Conservation (phyloP, 176 grass and related monocot genomes). For the Puya raimondii region DNA sequence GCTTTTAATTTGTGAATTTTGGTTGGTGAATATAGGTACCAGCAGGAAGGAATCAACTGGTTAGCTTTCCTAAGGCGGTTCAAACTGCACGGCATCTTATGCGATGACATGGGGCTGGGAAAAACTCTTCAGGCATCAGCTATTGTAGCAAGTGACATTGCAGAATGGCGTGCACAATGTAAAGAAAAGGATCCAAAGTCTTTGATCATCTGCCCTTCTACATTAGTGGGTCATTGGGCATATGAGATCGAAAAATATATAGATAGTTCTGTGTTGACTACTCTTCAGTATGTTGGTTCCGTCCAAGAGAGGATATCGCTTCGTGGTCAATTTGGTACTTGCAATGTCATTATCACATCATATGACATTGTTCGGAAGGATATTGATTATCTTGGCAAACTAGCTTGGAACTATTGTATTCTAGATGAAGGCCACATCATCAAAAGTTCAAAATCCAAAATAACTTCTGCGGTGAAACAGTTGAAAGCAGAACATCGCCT, state of each 20-base stretch:
- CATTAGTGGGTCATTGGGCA: constrained; percentile 96
- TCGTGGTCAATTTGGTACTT: constrained; percentile 67
- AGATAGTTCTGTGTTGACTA: constrained; percentile 67
- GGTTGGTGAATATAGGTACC: constrained; percentile 53
- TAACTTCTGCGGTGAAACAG: constrained; percentile 85
- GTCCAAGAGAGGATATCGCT: constrained; percentile 64
- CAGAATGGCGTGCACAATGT: constrained; percentile 43
- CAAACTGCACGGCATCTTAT: constrained; percentile 97
- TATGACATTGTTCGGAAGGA: constrained; percentile 99
- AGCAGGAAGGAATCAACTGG: constrained; percentile 99
- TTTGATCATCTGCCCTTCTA: constrained; percentile 96
- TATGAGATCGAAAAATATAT: constrained; percentile 98
- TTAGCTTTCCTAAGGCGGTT: constrained; percentile 85
- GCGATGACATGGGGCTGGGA: constrained; percentile 98
- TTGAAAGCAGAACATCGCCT: constrained; percentile 92
- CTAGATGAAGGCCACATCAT: constrained; percentile 99
- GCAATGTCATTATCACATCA: constrained; percentile 86
- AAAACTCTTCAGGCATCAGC: constrained; percentile 98
- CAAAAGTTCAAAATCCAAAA: constrained; percentile 97
- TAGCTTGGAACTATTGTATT: constrained; percentile 93
- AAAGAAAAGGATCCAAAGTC: constrained; percentile 55
- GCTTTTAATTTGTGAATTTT: constrained; percentile 6
- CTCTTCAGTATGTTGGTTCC: constrained; percentile 86
- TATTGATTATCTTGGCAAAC: constrained; percentile 64
- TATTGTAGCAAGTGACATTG: constrained; percentile 89